Conservation (phyloP, 352 stramenopile genomes). For the Globisporangium ultimum region DNA sequence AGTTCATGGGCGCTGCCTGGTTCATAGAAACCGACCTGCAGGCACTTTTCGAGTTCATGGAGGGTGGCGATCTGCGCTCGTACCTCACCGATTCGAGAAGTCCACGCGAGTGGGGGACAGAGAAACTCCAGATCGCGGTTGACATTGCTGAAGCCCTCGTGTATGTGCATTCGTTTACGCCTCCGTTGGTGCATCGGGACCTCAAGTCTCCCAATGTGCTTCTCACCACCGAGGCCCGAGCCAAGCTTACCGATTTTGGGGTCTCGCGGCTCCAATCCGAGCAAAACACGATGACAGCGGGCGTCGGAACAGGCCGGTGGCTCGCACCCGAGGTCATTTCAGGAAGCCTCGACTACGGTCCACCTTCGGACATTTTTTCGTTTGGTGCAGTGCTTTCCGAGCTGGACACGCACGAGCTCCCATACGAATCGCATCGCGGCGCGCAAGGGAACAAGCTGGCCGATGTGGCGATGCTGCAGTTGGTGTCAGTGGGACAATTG, state of each 20-base stretch:
- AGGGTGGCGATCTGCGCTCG: constrained; percentile 6
- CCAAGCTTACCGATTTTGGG: constrained; percentile 24
- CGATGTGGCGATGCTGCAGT: constrained; percentile 32
- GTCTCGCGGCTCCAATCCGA: constrained; percentile 13
- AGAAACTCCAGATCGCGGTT: constrained; percentile 18
- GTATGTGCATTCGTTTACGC: constrained; percentile 15
- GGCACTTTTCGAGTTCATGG: constrained; percentile 18
- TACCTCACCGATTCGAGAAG: constrained; percentile 1
- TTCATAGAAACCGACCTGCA: constrained; percentile 7
- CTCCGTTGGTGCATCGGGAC: constrained; percentile 20
- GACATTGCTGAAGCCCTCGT: constrained; percentile 13
- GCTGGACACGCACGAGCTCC: constrained; percentile 35
- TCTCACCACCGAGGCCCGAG: constrained; percentile 5
- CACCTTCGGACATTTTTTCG: constrained; percentile 11
- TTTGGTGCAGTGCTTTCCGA: constrained; percentile 40
- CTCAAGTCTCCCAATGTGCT: constrained; percentile 21
- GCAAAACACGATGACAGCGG: constrained; percentile 15
- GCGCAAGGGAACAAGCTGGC: constrained; percentile 22
- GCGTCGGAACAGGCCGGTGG: constrained; percentile 19
- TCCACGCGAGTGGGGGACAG: not conserved
- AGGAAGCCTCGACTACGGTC: constrained; percentile 29
- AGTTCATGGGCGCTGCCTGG: constrained; percentile 15
- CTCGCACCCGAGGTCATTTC: constrained; percentile 23
- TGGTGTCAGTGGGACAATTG: constrained; percentile 27
- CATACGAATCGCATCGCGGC: constrained; percentile 26